Percentiles rank a stretch among this genome's conserved stretches.
Conservation (phyloP, 305 asterid genomes). For the Striga hermonthica region DNA sequence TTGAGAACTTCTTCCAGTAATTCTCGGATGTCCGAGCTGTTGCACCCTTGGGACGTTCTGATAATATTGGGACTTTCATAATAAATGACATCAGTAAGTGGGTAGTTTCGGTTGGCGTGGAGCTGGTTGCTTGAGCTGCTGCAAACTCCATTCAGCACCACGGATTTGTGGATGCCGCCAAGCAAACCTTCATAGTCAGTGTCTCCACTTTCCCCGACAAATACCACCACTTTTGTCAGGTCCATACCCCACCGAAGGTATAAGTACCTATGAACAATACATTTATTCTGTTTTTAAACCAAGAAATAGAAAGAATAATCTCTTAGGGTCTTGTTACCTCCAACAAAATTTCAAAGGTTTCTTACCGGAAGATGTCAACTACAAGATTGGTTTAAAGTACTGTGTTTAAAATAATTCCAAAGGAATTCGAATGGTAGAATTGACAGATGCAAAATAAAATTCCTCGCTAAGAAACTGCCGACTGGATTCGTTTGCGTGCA, state of each 20-base stretch:
- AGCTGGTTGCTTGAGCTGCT: conserved; percentile 54
- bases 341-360: no score
- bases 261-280: conserved; percentile 56
- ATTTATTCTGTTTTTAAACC: no score
- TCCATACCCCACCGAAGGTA: conserved; percentile 98
- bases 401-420: no score
- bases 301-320: no score
- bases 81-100: conserved; percentile 71
- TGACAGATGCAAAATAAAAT: no score
- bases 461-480: no score
- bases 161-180: conserved; percentile 87
- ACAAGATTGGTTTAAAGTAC: no score
- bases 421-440: no score
- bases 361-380: no score
- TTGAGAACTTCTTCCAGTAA: conserved; percentile 51
- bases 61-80: conserved; percentile 65
- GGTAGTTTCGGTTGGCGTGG: conserved; percentile 68
- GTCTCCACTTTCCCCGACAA: conserved; percentile 97
- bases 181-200: conserved; percentile 95
- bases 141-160: conserved; percentile 72
- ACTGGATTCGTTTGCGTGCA: no score
- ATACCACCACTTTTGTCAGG: conserved; percentile 77
- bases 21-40: conserved; percentile 52
- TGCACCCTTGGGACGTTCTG: conserved; percentile 50
- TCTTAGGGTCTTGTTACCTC: no score